Base-by-base conservation (phyloP, 176 grass and related monocot species). In the Elymus sibiricus region DNA sequence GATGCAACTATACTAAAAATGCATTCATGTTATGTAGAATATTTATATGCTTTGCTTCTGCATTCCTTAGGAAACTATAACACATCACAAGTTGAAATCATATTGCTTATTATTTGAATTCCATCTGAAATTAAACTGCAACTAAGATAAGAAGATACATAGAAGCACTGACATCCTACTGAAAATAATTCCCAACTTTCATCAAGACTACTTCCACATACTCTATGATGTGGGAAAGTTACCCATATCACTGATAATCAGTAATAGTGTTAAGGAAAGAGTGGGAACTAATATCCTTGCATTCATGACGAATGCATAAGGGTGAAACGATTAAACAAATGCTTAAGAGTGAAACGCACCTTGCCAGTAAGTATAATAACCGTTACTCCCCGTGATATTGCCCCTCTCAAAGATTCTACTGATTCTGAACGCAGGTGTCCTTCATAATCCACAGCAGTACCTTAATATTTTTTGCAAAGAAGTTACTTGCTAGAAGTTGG, bases 291-390 rank as follows among this genome's bases (percentile, higher is more conserved):
- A 85, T 68, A 80, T 83, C 35, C 61, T 79, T 42, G 37, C 69
- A 83, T n/a, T 19, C 49, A 86, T 71, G 29, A 42, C 63, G 31
- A 42, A 40, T 63, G 69, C 49, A 19, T 43, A 83, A 72, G 60
- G 70, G 71, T 81, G 12, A 79, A 60, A 64, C 77, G 16, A n/a
- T n/a, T n/a, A n/a, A n/a, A n/a, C n/a, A n/a, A 29, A 29, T 63
- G 74, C 49, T 53, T 43, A 83, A 72, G 60, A 75, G 71, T 81
- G 12, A 79, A 60, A 64, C 77, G 16, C 70, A 98, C 96, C 93
- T 94, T 95, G 88, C 91, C 92, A 83, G 88, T 94, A 89, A 92
- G 82, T 86, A 94, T 82, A 37, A 92, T 93, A 88, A 98, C 77
- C 9, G 86, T 92, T 80, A 69, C 86, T 88, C 82, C 93, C 77